phyloP scores from a whole-genome alignment of 495 filamentous ascomycete species.

The Podospora australis region DNA sequence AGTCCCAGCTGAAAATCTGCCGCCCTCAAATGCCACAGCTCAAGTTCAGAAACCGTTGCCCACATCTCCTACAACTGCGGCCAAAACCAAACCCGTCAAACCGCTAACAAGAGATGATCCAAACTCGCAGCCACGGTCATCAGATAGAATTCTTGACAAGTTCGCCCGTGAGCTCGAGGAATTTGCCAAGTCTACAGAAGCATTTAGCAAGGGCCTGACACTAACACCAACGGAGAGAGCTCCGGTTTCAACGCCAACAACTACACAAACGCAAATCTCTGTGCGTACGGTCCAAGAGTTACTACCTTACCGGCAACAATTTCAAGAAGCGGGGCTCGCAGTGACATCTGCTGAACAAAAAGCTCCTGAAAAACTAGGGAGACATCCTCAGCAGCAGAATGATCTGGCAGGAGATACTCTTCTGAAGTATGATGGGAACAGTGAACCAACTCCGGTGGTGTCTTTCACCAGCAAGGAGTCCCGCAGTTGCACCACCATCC shows the following conservation, averaged over 20 bases:
- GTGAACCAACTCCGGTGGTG: background rate
- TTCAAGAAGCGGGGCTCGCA: constrained; percentile 41
- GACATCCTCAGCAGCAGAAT: background rate
- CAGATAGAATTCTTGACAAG: constrained; percentile 27
- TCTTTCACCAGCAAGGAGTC: constrained; percentile 9
- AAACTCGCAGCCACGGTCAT: constrained; percentile 26
- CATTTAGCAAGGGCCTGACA: constrained; percentile 19
- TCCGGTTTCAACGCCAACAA: constrained; percentile 26
- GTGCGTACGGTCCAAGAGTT: constrained; percentile 40
- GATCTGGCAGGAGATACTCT: constrained; percentile 1
- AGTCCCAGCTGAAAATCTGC: constrained; percentile 15
- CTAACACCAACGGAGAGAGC: constrained; percentile 27
- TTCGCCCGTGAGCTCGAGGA: constrained; percentile 39
- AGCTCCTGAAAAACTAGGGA: background rate
- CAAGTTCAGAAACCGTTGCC: background rate
- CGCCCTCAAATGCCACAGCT: background rate
- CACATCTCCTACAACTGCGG: background rate
- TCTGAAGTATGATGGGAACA: constrained; percentile 3
- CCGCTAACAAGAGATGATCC: background rate
- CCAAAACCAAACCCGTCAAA: too few relatives aligned
- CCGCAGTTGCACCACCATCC: constrained; percentile 13
- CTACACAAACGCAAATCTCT: constrained; percentile 28
- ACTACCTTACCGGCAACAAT: constrained; percentile 38
- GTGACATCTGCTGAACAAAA: constrained; percentile 43
- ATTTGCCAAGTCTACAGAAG: constrained; percentile 27